These are phyloP conservation scores for Mycena metata DNA, from an alignment of 768 basidiomycete species.

Conservation along the genomic window DNA sequence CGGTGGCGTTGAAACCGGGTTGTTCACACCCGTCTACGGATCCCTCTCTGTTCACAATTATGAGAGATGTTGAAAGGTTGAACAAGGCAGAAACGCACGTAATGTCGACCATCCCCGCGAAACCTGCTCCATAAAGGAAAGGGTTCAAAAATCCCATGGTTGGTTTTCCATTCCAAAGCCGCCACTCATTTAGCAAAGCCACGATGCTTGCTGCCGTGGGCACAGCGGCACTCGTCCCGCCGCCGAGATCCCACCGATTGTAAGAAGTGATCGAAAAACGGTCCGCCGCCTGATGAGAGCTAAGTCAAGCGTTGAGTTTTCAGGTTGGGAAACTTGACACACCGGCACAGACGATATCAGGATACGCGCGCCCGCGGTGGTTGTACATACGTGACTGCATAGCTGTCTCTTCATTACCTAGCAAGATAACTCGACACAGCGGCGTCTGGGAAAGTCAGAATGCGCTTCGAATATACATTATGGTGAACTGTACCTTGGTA, in stretches of 20 bases:
- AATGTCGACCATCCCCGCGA: constrained; percentile 51
- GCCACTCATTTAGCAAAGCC: constrained; percentile 57
- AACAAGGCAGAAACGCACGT: constrained; percentile 55
- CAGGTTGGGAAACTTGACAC: too few relatives aligned
- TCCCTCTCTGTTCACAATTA: constrained; percentile 44
- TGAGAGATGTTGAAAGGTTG: constrained; percentile 50
- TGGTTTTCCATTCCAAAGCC: constrained; percentile 47
- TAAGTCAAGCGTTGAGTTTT: too few relatives aligned
- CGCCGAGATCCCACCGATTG: constrained; percentile 44
- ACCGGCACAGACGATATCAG: constrained; percentile 51
- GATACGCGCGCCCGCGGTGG: constrained; percentile 53
- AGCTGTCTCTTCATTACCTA: constrained; percentile 42
- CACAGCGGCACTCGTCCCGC: constrained; percentile 54
- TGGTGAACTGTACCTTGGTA: constrained; percentile 49
- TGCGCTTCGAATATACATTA: not conserved
- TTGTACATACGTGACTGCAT: constrained; percentile 44
- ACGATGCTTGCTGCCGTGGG: constrained; percentile 56
- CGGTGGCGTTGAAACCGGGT: constrained; percentile 36
- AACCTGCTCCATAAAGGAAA: constrained; percentile 50
- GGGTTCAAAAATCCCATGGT: constrained; percentile 56
- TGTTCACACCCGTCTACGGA: constrained; percentile 51
- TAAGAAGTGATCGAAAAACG: constrained; percentile 53
- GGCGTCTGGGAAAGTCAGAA: constrained; percentile 3
- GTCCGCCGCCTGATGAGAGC: constrained; percentile 17
- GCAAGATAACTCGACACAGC: constrained; percentile 41